Evolutionary conservation across 2,329 filamentous ascomycete species (phyloP).

Genomic region (Fusarium sp.): DNA sequence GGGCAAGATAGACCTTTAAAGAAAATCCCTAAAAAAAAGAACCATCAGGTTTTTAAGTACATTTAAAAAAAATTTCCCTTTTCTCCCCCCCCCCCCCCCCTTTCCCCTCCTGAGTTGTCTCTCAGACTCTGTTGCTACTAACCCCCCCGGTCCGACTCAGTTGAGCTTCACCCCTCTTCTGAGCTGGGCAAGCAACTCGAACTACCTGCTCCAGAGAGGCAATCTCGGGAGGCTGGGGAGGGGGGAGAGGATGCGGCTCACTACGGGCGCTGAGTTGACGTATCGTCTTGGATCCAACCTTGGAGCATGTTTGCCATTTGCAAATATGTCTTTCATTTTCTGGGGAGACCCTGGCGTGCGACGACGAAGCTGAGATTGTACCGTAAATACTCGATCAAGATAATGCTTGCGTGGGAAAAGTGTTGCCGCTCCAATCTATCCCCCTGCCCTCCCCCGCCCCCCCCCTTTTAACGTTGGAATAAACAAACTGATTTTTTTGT

Average conservation of each 20-base stretch:
- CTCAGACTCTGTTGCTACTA: constrained; percentile 46
- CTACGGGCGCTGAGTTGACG: constrained; percentile 84
- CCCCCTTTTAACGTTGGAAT: constrained; percentile 23
- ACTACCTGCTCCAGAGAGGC: constrained; percentile 43
- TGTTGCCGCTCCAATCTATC: constrained; percentile 81
- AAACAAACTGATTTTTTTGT: constrained; percentile 58
- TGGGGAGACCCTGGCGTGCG: constrained; percentile 57
- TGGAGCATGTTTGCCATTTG: neutral
- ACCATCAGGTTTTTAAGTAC: constrained; percentile 61
- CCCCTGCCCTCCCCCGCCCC: constrained; percentile 42
- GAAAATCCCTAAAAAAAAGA: no score
- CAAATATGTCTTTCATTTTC: constrained; percentile 1
- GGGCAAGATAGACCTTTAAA: no score
- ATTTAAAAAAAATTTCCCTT: constrained; percentile 54
- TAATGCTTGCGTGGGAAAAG: constrained; percentile 99
- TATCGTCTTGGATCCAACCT: constrained; percentile 66
- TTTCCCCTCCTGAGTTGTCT: constrained; percentile 39
- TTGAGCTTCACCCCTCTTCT: neutral
- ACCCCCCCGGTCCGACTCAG: constrained; percentile 29
- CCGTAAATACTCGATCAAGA: constrained; percentile 97
- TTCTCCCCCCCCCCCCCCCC: constrained; percentile 48
- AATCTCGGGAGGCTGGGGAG: constrained; percentile 45
- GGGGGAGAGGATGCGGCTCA: constrained; percentile 71
- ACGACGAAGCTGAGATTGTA: constrained; percentile 90
- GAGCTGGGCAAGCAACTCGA: constrained; percentile 11